These are phyloP conservation scores for Colletotrichum spaethianum DNA, from an alignment of 2,329 filamentous ascomycete species.

Conservation along the genomic window DNA sequence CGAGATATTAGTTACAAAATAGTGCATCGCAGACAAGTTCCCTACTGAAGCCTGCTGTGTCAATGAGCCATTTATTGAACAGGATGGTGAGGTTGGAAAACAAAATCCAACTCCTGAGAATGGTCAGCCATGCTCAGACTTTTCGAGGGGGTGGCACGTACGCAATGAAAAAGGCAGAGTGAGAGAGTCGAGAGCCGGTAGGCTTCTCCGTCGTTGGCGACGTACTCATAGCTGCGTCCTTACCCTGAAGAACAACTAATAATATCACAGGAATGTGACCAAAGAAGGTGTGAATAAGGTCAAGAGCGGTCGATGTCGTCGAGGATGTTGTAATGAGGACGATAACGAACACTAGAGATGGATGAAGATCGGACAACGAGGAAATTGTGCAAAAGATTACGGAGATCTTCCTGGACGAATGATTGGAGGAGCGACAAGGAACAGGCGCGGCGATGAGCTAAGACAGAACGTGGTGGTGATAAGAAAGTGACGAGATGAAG, in stretches of 20 bases:
- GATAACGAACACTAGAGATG: background rate
- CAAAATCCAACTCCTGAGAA: background rate
- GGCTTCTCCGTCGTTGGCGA: background rate
- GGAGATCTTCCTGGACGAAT: too few relatives aligned
- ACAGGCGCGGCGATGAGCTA: too few relatives aligned
- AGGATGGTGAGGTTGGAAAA: background rate
- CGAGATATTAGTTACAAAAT: constrained; percentile 39
- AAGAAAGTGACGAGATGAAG: too few relatives aligned
- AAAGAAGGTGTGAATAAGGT: background rate
- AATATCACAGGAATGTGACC: background rate
- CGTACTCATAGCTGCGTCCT: background rate
- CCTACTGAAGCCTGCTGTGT: constrained; percentile 82
- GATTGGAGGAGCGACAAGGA: too few relatives aligned
- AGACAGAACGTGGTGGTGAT: too few relatives aligned
- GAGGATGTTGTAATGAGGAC: background rate
- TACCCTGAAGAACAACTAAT: too few relatives aligned
- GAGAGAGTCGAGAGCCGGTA: background rate
- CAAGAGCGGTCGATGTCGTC: background rate
- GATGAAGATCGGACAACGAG: too few relatives aligned
- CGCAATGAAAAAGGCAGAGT: background rate
- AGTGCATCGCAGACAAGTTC: constrained; percentile 42
- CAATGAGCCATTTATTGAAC: constrained; percentile 59
- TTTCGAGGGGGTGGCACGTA: background rate
- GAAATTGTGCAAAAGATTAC: too few relatives aligned
- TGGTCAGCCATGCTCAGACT: background rate